A percentile compares a stretch with the other conserved stretches of the same genome.
These are phyloP conservation scores for Penicillium coffeae DNA, from an alignment of 495 filamentous ascomycete genomes.

Conservation along the genomic window DNA sequence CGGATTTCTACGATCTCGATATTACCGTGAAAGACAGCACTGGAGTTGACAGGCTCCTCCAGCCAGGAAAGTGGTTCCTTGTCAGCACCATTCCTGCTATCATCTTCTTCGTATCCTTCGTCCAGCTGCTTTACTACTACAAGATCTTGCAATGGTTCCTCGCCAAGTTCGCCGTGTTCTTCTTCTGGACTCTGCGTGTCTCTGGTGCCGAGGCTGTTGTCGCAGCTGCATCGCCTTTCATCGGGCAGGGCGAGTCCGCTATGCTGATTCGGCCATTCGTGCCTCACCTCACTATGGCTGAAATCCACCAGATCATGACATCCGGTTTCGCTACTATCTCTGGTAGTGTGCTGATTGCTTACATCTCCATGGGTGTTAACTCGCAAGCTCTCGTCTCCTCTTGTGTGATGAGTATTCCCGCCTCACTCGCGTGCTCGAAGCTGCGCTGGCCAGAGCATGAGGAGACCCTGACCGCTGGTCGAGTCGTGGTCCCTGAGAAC, in stretches of 20 bases:
- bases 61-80: constrained; percentile 59
- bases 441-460: constrained; percentile 85
- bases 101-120: constrained; percentile 87
- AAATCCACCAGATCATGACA: constrained; percentile 88
- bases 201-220: constrained; percentile 92
- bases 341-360: constrained; percentile 75
- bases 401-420: constrained; percentile 86
- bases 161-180: constrained; percentile 78
- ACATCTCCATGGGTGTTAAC: constrained; percentile 75
- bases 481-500: constrained; percentile 72
- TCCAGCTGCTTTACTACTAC: constrained; percentile 76
- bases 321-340: constrained; percentile 67
- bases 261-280: constrained; percentile 90
- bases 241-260: constrained; percentile 88
- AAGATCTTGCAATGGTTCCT: constrained; percentile 84
- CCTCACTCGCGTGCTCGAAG: constrained; percentile 81
- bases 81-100: constrained; percentile 72
- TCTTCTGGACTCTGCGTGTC: constrained; percentile 86
- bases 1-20: constrained; percentile 23
- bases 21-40: neutral
- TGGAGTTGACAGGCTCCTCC: constrained; percentile 5
- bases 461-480: constrained; percentile 75
- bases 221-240: constrained; percentile 89
- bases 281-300: constrained; percentile 72
- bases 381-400: constrained; percentile 85